Evolutionary conservation across 1,284 basidiomycete genomes (phyloP), one percentile per base, ranked within the genome.

Genomic region (Mixia osmundae): DNA sequence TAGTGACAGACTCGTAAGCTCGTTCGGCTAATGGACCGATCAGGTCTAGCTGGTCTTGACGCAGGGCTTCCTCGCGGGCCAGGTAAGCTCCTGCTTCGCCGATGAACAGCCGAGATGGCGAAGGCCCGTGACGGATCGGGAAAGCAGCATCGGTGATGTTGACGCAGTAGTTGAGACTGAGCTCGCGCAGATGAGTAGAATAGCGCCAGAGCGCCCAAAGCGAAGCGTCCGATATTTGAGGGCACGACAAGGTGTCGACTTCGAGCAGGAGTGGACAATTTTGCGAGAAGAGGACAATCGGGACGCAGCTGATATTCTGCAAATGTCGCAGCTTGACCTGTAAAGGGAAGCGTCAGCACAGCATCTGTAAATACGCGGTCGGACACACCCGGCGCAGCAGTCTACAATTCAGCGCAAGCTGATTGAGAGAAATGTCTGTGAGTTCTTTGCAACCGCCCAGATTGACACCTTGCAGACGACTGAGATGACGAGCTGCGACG

Each of bases 381-480:
- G 14, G 16, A 50, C 61, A 47, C 34, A 63, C 61, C 40, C 66
- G 49, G 31, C 85, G 71, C 28, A 99, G 66, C 28, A 74, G 61
- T 10, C 69, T 69, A 53, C 78, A 83, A 37, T 69, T 63, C 25
- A 57, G 51, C 1, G 85, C 87, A 18, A 97, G 64, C 2, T 73
- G 71, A 35, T 71, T 56, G 22, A 99, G 60, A 4, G 78, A 80
- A 18, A 63, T 56, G 50, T 89, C 77, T 8, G 79, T 75, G 26
- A 97, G 67, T 40, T 66, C 64, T 47, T 67, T 72, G 61, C 91
- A 97, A 5, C 74, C 75, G 18, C 71, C 70, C 29, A 97, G 61
- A 54, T 95, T 97, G 54, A 95, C 72, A 25, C 89, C 91, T 54
- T 95, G 91, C 11, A 95, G 58, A 40, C 72, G 71, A 43, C 62